A percentile compares a stretch with the other conserved stretches of the same genome.
Evolutionary conservation across 805 yeast genomes (phyloP).

Genomic region (Candida maris): DNA sequence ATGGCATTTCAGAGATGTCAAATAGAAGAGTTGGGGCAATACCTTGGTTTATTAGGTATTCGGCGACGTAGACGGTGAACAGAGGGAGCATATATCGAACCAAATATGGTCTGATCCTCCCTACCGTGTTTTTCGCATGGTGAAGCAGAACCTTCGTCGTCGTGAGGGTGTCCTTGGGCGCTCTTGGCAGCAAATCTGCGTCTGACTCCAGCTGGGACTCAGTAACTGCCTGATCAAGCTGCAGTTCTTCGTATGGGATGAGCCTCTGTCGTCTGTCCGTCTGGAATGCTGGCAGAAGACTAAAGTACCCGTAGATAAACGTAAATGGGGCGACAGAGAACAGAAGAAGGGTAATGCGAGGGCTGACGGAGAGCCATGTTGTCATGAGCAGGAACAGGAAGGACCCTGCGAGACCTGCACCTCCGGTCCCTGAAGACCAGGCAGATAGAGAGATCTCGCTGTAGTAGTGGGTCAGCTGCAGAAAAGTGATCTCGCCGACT

Average conservation of each 20-base stretch:
- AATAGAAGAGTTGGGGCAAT: slow-evolving; percentile 83
- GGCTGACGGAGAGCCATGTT: slow-evolving; percentile 56
- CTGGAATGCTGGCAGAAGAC: slow-evolving; percentile 22
- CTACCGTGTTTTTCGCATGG: slow-evolving; percentile 28
- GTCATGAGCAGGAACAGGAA: slow-evolving; percentile 69
- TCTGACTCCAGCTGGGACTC: neutral
- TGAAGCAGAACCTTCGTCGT: neutral
- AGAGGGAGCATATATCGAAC: slow-evolving; percentile 80
- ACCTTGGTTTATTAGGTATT: slow-evolving; percentile 89
- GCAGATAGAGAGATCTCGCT: slow-evolving; percentile 62
- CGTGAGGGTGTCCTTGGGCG: neutral
- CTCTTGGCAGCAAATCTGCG: neutral
- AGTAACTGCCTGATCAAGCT: slow-evolving; percentile 1
- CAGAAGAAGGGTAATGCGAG: slow-evolving; percentile 50
- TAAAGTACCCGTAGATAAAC: slow-evolving; percentile 26
- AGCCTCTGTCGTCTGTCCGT: neutral
- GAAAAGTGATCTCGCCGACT: slow-evolving; percentile 83
- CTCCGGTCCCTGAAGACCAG: slow-evolving; percentile 94
- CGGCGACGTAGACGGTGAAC: slow-evolving; percentile 77
- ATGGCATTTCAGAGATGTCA: slow-evolving; percentile 68
- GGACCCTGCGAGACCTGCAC: slow-evolving; percentile 87
- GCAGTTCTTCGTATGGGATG: neutral
- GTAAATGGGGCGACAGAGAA: slow-evolving; percentile 43
- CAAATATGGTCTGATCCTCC: slow-evolving; percentile 41
- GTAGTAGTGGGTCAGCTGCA: slow-evolving; percentile 81